Evolutionary conservation across 345 rosid genomes (phyloP).

Genomic region (Camelina laxa): DNA sequence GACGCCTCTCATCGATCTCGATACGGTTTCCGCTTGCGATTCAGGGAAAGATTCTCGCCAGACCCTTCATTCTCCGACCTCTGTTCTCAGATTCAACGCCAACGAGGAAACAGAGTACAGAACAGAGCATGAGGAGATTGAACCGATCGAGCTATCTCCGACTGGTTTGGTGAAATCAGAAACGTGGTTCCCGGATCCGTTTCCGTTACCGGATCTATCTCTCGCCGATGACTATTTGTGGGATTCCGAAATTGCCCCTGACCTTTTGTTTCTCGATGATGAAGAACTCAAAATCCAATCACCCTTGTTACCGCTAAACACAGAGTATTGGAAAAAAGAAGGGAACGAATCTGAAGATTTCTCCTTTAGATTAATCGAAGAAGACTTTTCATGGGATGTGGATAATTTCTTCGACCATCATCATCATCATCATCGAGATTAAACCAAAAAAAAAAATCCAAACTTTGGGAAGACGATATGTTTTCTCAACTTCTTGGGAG

Average conservation of each 20-base stretch:
- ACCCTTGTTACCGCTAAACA: background rate
- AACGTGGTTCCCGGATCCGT: conserved; percentile 43
- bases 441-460: background rate
- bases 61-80: conserved; percentile 69
- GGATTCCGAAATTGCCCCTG: conserved; percentile 52
- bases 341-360: conserved; percentile 32
- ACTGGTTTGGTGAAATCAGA: background rate
- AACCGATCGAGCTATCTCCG: conserved; percentile 15
- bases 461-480: background rate
- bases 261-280: conserved; percentile 57
- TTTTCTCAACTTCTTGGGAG: background rate
- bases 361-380: conserved; percentile 48
- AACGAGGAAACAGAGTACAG: conserved; percentile 52
- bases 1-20: conserved; percentile 42
- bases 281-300: conserved; percentile 45
- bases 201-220: conserved; percentile 31
- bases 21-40: conserved; percentile 48
- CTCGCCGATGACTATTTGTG: conserved; percentile 43
- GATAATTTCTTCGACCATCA: conserved; percentile 57
- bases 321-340: no score
- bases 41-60: conserved; percentile 53
- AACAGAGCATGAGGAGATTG: conserved; percentile 26
- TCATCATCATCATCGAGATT: conserved; percentile 22
- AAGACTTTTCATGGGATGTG: conserved; percentile 72
- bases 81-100: conserved; percentile 69